Conservation (phyloP, 768 basidiomycete species). For the Austroboletus festivus region DNA sequence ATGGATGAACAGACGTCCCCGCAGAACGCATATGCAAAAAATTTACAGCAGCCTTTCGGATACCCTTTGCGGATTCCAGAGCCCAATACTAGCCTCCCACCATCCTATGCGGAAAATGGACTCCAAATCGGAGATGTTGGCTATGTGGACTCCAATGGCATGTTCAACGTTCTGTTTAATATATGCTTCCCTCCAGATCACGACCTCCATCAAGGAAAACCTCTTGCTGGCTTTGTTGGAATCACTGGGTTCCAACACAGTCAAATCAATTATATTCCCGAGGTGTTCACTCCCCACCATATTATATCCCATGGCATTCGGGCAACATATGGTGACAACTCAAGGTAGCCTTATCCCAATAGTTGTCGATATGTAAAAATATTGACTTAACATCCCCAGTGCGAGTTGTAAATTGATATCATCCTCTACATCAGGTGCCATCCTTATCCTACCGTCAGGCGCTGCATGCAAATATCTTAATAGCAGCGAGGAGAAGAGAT, state of each 20-base stretch:
- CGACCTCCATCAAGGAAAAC: neutral
- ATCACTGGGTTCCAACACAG: neutral
- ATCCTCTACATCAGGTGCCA: neutral
- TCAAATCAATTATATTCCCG: too few relatives aligned
- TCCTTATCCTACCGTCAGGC: conserved; percentile 6
- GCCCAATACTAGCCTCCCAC: neutral
- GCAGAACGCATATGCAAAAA: neutral
- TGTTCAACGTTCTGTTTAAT: neutral
- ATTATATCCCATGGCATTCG: neutral
- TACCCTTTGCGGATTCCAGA: neutral
- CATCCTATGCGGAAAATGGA: neutral
- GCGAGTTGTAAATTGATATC: conserved; percentile 1
- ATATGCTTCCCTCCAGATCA: neutral
- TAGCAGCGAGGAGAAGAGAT: too few relatives aligned
- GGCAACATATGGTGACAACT: too few relatives aligned
- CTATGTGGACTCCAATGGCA: neutral
- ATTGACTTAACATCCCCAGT: neutral
- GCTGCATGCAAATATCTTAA: neutral
- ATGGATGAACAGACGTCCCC: neutral
- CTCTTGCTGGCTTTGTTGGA: neutral
- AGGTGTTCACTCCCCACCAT: neutral
- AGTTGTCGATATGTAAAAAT: neutral
- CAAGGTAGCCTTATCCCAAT: neutral
- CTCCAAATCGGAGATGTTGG: neutral
- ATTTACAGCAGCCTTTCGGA: neutral